phyloP scores from a whole-genome alignment of 768 basidiomycete species.

The Lactarius indigo region DNA sequence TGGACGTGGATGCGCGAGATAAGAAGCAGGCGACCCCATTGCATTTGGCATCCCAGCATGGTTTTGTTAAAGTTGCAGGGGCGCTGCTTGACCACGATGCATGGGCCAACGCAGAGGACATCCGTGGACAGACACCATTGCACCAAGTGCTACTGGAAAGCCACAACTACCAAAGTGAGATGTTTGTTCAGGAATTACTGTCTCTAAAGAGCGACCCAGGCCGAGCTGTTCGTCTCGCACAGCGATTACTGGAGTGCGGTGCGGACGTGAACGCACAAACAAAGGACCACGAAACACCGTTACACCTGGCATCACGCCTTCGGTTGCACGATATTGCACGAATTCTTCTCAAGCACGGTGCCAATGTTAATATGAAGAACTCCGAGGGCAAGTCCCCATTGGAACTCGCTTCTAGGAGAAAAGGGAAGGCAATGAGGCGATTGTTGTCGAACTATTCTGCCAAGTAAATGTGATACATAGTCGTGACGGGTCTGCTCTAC shows the following conservation, averaged over 20 bases:
- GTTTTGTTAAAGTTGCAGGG: too few species aligned
- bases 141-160: too few species aligned
- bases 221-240: too few species aligned
- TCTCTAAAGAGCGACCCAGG: too few species aligned
- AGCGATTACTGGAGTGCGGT: background rate
- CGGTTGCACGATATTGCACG: background rate
- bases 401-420: background rate
- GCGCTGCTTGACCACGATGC: too few species aligned
- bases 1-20: too few species aligned
- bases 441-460: background rate
- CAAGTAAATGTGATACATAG: background rate
- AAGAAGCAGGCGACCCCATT: too few species aligned
- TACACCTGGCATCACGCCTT: background rate
- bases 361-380: background rate
- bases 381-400: background rate
- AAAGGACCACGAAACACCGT: background rate
- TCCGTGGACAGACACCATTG: too few species aligned
- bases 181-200: too few species aligned
- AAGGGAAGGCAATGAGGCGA: background rate
- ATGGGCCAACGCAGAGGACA: too few species aligned
- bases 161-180: too few species aligned
- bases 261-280: background rate
- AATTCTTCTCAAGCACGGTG: background rate
- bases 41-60: too few species aligned
- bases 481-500: background rate